Base-by-base conservation (phyloP, 169 alveolate species). In the Eimeria necatrix region DNA sequence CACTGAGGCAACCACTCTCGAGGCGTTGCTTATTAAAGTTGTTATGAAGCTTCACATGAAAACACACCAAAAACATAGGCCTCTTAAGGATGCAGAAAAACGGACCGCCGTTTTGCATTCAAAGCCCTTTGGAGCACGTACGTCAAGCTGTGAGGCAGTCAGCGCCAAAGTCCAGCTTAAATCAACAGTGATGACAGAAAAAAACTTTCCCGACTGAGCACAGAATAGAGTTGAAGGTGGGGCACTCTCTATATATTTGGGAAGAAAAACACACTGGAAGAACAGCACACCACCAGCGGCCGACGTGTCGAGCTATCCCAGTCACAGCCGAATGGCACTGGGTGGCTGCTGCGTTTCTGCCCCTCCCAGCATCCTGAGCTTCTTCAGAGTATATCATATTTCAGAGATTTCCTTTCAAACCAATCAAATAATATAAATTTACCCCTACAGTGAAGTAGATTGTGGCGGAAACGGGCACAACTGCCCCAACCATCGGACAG, bases 141-240 rank as follows among this genome's bases (percentile, higher is more conserved):
- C 86, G 18, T 76, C 64, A 46, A 76, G 86, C n/a, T 76, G 86
- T 22, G 86, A 10, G 86, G 86, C 86, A 32, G 86, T 76, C 60
- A 41, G 60, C 86, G 64, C 46, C n/a, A 41, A 61, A 59, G 10
- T 48, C 41, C 86, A 46, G 86, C 10, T 32, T n/a, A 41, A 46
- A 46, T 46, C 3, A 3, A 49, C 18, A 61, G 51, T 48, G 86
- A 46, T 14, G 64, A 49, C 46, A 18, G 64, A 59, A 22, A 61
- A 76, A 76, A 32, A 76, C 46, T 16, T 49, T 22, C 48, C 16
- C 64, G 46, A n/a, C 41, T 48, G 51, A 46, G 41, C 12, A 48
- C 64, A 49, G 48, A n/a, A 49, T 8, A 76, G 32, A 76, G 20
- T 1, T 76, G 9, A 49, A n/a, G 46, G 51, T 20, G 22, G 68